These are phyloP conservation scores for Periglandula ipomoeae DNA, from an alignment of 2,329 filamentous ascomycete species.

Conservation along the genomic window DNA sequence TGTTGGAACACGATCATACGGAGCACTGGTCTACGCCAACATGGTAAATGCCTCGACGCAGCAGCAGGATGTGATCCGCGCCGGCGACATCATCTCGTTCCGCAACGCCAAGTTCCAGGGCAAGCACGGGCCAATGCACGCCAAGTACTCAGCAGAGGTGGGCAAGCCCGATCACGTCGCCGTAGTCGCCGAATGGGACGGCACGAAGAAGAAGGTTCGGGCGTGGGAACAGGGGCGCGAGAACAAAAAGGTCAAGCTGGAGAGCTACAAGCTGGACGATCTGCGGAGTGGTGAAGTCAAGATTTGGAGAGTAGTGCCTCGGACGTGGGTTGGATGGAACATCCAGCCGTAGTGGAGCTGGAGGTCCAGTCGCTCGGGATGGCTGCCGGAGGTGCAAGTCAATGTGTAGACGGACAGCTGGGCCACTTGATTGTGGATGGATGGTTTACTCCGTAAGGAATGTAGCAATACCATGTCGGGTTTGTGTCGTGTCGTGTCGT, in stretches of 20 bases:
- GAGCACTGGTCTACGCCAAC: conserved; percentile 88
- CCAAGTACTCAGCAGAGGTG: conserved; percentile 83
- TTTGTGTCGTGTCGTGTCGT: background rate
- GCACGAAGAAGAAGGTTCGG: conserved; percentile 93
- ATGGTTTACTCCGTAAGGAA: background rate
- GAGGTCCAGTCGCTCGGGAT: conserved; percentile 7
- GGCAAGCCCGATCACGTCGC: conserved; percentile 85
- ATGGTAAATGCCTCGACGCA: conserved; percentile 87
- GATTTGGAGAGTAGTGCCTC: conserved; percentile 91
- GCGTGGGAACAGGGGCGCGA: conserved; percentile 94
- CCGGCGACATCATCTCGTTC: conserved; percentile 86
- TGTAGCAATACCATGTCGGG: background rate
- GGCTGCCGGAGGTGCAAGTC: conserved; percentile 6
- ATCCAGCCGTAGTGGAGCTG: conserved; percentile 41
- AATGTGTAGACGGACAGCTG: conserved; percentile 4
- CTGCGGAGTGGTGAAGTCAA: conserved; percentile 88
- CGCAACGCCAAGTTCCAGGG: conserved; percentile 92
- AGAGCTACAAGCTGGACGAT: conserved; percentile 92
- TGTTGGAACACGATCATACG: conserved; percentile 82
- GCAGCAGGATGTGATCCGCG: conserved; percentile 84
- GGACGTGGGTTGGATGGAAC: conserved; percentile 88
- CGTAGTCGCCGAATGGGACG: conserved; percentile 93
- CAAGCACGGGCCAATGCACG: conserved; percentile 89
- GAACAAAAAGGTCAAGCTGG: conserved; percentile 84
- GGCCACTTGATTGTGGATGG: background rate